These are phyloP conservation scores for Mercurialis annua DNA, from an alignment of 345 rosid species.

Conservation along the genomic window DNA sequence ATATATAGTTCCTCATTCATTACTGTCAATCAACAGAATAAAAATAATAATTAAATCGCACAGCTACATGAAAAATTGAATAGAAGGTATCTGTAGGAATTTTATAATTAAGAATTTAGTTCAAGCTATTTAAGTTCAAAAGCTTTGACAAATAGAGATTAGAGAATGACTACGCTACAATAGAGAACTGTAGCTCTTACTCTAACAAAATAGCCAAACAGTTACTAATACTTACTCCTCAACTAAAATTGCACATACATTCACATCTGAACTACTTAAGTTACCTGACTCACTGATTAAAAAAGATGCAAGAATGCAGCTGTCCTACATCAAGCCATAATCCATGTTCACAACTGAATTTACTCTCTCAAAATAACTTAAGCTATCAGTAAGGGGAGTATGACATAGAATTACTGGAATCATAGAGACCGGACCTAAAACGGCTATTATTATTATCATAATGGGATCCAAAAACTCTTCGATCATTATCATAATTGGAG, in stretches of 20 bases:
- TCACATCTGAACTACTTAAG: constrained; percentile 7
- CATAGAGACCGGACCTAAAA: constrained; percentile 54
- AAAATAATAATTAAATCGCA: neutral
- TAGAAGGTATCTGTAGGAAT: neutral
- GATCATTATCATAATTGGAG: constrained; percentile 52
- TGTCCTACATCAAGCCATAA: too few relatives aligned
- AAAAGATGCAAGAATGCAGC: constrained; percentile 6
- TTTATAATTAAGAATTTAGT: neutral
- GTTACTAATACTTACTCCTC: neutral
- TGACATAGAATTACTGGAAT: constrained; percentile 33
- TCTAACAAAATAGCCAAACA: neutral
- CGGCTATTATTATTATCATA: constrained; percentile 54
- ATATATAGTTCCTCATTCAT: neutral
- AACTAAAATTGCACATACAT: constrained; percentile 10
- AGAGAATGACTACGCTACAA: neutral
- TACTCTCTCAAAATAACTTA: neutral
- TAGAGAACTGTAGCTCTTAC: neutral
- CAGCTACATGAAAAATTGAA: neutral
- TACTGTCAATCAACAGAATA: neutral
- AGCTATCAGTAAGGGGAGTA: constrained; percentile 33
- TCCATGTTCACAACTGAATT: neutral
- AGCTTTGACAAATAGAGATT: neutral
- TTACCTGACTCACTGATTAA: neutral
- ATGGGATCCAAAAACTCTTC: constrained; percentile 56
- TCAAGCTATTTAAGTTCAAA: neutral